phyloP scores from a whole-genome alignment of 2,329 filamentous ascomycete genomes.

The Talaromyces sp. region DNA sequence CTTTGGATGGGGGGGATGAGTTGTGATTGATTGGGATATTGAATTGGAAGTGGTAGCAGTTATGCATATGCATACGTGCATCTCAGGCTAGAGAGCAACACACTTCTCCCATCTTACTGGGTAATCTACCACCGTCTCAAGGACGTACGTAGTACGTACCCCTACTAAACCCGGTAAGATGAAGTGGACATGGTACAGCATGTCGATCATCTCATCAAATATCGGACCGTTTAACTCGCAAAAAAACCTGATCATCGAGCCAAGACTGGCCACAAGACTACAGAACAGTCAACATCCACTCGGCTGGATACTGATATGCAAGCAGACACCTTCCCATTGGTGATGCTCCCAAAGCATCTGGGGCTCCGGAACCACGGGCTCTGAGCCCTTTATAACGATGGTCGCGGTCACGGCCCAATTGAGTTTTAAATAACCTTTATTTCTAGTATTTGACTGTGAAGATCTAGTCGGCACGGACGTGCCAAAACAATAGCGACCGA shows the following conservation, averaged over 20 bases:
- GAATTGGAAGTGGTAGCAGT: not conserved
- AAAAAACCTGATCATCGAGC: not conserved
- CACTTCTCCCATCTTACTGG: too few relatives aligned
- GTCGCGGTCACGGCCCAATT: not conserved
- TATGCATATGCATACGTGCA: not conserved
- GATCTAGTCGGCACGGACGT: not conserved
- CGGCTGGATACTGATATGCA: not conserved
- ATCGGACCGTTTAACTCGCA: not conserved
- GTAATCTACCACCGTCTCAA: too few relatives aligned
- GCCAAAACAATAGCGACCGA: not conserved
- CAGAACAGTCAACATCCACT: not conserved
- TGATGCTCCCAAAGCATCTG: not conserved
- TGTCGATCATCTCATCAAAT: not conserved
- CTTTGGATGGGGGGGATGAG: not conserved
- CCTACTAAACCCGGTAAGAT: not conserved
- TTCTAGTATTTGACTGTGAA: not conserved
- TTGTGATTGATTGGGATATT: not conserved
- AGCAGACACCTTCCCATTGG: not conserved
- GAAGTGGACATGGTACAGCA: not conserved
- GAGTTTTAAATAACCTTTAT: too few relatives aligned
- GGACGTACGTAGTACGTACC: not conserved
- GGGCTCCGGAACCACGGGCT: not conserved
- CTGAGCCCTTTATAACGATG: not conserved
- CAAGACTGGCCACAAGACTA: not conserved
- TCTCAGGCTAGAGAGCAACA: too few relatives aligned